A percentile compares a stretch with the other conserved stretches of the same genome.
Evolutionary conservation across 2,329 filamentous ascomycete genomes (phyloP).

Genomic region (Penicillium sp.): DNA sequence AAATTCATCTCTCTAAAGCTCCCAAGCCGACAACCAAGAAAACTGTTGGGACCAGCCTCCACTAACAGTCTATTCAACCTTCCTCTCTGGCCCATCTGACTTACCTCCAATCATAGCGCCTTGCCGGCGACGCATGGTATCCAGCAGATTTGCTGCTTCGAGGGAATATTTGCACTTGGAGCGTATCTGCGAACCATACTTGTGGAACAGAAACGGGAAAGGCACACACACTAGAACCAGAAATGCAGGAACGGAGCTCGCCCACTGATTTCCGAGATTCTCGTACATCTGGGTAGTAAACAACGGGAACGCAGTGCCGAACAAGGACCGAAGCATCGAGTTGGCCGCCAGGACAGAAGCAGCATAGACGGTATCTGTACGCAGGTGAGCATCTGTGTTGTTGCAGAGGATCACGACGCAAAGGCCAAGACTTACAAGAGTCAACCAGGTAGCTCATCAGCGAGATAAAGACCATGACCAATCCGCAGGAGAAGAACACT

Average conservation of each 20-base stretch:
- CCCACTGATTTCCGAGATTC: conserved; percentile 12
- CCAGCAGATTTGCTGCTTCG: background rate
- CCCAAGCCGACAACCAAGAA: too few relatives aligned
- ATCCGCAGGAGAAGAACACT: conserved; percentile 3
- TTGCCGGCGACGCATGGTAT: background rate
- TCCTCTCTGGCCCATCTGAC: too few relatives aligned
- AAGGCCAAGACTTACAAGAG: too few relatives aligned
- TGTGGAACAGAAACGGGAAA: conserved; percentile 9
- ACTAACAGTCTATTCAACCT: too few relatives aligned
- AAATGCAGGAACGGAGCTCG: conserved; percentile 5
- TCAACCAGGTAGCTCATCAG: conserved; percentile 6
- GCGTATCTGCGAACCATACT: background rate
- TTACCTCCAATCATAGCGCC: too few relatives aligned
- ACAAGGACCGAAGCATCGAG: conserved; percentile 4
- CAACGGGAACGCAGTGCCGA: conserved; percentile 9
- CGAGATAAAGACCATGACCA: conserved; percentile 2
- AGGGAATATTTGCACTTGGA: conserved; percentile 2
- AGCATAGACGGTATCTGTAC: conserved; percentile 4
- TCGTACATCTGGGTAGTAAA: too few relatives aligned
- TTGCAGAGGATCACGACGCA: too few relatives aligned
- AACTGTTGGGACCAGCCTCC: too few relatives aligned
- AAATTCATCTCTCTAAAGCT: too few relatives aligned
- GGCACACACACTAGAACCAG: conserved; percentile 5
- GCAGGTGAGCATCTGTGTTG: too few relatives aligned
- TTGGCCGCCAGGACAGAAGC: conserved; percentile 8